Evolutionary conservation across 2,329 filamentous ascomycete species (phyloP).

Genomic region (Epichloe amarillans): DNA sequence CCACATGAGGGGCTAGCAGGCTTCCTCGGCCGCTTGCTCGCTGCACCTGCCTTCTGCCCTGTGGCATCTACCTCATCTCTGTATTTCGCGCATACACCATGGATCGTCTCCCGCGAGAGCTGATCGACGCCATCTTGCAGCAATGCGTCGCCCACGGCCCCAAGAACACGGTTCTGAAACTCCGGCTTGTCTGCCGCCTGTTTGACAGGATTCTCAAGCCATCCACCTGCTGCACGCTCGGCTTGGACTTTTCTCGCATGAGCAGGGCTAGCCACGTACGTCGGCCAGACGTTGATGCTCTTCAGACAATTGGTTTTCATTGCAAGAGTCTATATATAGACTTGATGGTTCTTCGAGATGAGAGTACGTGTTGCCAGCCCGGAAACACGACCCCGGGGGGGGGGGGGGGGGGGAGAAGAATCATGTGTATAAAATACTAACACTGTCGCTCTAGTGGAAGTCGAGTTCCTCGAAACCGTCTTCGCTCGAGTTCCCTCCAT

Average conservation of each 20-base stretch:
- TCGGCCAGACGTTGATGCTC: constrained; percentile 24
- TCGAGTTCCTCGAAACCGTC: constrained; percentile 31
- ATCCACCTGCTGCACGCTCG: constrained; percentile 31
- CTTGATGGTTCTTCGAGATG: constrained; percentile 38
- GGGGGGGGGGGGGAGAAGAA: too few relatives aligned
- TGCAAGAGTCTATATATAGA: constrained; percentile 38
- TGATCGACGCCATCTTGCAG: constrained; percentile 32
- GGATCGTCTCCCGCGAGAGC: constrained; percentile 34
- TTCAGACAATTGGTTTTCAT: constrained; percentile 33
- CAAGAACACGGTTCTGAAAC: constrained; percentile 30
- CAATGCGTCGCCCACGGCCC: constrained; percentile 26
- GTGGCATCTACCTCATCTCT: too few relatives aligned
- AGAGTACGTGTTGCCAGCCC: constrained; percentile 23
- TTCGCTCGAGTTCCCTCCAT: constrained; percentile 33
- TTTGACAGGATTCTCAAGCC: constrained; percentile 35
- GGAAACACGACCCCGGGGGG: too few relatives aligned
- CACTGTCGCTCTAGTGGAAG: constrained; percentile 27
- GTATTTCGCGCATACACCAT: constrained; percentile 14
- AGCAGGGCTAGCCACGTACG: constrained; percentile 20
- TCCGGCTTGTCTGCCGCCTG: constrained; percentile 35
- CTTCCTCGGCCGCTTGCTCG: not conserved
- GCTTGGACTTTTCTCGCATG: constrained; percentile 36
- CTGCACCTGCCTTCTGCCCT: not conserved
- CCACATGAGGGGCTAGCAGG: not conserved
- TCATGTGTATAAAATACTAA: constrained; percentile 3